These are phyloP conservation scores for Fusarium duplospermum DNA, from an alignment of 2,329 filamentous ascomycete species.

Conservation along the genomic window DNA sequence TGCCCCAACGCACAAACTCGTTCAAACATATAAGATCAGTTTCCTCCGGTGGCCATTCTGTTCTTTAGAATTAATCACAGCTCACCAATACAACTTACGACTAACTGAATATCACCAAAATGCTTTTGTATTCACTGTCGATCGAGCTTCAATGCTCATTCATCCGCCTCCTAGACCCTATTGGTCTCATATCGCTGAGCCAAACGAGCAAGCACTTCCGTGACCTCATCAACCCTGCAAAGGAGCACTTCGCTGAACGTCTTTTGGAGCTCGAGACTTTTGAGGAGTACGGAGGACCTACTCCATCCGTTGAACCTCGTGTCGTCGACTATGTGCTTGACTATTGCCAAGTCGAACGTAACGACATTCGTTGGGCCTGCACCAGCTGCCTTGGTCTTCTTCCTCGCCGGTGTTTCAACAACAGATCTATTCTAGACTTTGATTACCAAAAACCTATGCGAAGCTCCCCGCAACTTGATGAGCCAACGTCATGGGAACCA, in stretches of 20 bases:
- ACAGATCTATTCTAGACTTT: conserved; percentile 7
- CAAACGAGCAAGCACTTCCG: conserved; percentile 23
- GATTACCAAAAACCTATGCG: conserved; percentile 24
- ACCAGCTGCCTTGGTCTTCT: conserved; percentile 26
- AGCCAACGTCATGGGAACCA: conserved; percentile 19
- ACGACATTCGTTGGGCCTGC: conserved; percentile 27
- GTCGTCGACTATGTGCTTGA: not conserved
- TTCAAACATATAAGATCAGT: not conserved
- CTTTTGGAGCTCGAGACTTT: conserved; percentile 15
- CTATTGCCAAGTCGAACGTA: conserved; percentile 1
- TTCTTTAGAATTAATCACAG: not conserved
- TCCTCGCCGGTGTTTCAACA: conserved; percentile 15
- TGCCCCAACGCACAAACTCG: rapidly evolving
- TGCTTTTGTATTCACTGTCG: conserved; percentile 6
- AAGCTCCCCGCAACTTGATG: not conserved
- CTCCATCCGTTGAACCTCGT: not conserved
- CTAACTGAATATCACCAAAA: not conserved
- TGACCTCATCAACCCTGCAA: conserved; percentile 12
- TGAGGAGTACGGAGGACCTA: conserved; percentile 3
- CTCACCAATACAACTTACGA: not conserved
- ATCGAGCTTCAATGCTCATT: conserved; percentile 27
- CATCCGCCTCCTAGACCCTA: conserved; percentile 29
- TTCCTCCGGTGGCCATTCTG: not conserved
- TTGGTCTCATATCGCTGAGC: conserved; percentile 23
- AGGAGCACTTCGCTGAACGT: conserved; percentile 13